These are phyloP conservation scores for Picea glauca DNA, from an alignment of 75 land plant genomes.

Conservation along the genomic window DNA sequence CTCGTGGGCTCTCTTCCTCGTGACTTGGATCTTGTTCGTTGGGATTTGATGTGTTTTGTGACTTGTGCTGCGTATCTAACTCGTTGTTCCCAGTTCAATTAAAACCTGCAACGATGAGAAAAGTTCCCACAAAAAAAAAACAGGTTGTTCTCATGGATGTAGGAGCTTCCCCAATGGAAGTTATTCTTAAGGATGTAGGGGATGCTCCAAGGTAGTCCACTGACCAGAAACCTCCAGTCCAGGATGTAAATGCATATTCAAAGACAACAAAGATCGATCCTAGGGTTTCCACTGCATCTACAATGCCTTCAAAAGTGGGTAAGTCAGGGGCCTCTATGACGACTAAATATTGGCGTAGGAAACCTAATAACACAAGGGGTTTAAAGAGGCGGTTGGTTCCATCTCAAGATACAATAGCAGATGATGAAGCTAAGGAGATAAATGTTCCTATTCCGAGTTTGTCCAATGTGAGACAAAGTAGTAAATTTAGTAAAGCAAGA, in stretches of 20 bases:
- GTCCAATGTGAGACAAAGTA: constrained; percentile 19
- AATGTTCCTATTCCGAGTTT: constrained; percentile 51
- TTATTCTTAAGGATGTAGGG: constrained; percentile 67
- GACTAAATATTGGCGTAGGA: constrained; percentile 73
- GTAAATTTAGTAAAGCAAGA: constrained; percentile 84
- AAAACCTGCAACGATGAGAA: constrained; percentile 43
- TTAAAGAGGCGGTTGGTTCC: constrained; percentile 24
- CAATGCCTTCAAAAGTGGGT: constrained; percentile 39
- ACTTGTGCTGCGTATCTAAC: too few relatives aligned
- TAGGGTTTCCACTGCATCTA: constrained; percentile 22
- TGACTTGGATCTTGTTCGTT: too few relatives aligned
- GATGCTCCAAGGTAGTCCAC: constrained; percentile 33
- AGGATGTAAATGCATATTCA: constrained; percentile 14
- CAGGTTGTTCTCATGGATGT: constrained; percentile 61
- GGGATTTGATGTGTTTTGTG: too few relatives aligned
- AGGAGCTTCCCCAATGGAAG: constrained; percentile 53
- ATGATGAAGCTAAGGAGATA: constrained; percentile 51
- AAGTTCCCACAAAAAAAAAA: constrained; percentile 26
- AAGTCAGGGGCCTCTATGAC: constrained; percentile 29
- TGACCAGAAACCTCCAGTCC: constrained; percentile 3
- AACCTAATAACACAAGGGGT: constrained; percentile 30
- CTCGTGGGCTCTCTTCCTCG: too few relatives aligned
- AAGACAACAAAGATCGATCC: constrained; percentile 43
- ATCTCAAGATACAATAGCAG: constrained; percentile 29
- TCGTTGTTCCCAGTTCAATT: constrained; percentile 15